Percentiles rank a stretch among this genome's conserved stretches.
Evolutionary conservation across 345 rosid species (phyloP).

Genomic region (Camelina laxa): DNA sequence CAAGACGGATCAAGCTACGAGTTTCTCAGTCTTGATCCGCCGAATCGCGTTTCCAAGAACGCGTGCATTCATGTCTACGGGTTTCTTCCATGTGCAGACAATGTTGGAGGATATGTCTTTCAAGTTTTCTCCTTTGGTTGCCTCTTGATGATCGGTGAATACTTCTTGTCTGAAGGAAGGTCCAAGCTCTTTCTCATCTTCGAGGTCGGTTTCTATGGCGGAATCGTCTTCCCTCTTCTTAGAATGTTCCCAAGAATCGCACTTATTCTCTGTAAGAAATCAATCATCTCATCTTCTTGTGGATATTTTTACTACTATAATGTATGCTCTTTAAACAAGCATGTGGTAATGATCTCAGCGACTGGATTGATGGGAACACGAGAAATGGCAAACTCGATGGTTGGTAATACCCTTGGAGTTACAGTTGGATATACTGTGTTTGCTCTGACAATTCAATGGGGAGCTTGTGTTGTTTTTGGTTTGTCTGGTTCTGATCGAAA

Average conservation of each 20-base stretch:
- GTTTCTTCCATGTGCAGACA: constrained; percentile 39
- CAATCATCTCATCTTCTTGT: no score
- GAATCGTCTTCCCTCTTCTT: constrained; percentile 39
- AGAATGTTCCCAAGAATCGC: constrained; percentile 38
- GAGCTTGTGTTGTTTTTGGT: constrained; percentile 45
- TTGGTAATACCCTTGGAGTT: constrained; percentile 34
- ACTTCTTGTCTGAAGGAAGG: constrained; percentile 36
- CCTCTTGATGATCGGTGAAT: constrained; percentile 29
- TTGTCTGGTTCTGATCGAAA: constrained; percentile 19
- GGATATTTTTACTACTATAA: not conserved
- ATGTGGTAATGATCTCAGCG: constrained; percentile 12
- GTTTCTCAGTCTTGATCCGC: constrained; percentile 21
- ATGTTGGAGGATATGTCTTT: constrained; percentile 32
- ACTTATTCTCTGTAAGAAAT: constrained; percentile 36
- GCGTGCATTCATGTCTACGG: constrained; percentile 38
- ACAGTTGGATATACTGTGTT: constrained; percentile 38
- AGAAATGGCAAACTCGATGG: constrained; percentile 35
- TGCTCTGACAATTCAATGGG: constrained; percentile 42
- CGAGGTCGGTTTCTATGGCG: constrained; percentile 42
- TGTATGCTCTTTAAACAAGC: not conserved
- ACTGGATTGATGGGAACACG: constrained; percentile 28
- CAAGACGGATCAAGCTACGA: constrained; percentile 17
- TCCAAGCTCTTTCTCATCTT: constrained; percentile 35
- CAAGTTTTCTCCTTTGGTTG: constrained; percentile 41
- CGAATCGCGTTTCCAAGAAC: constrained; percentile 7